These are phyloP conservation scores for Crithidia expoeki DNA, from an alignment of 208 protist species.

Conservation along the genomic window DNA sequence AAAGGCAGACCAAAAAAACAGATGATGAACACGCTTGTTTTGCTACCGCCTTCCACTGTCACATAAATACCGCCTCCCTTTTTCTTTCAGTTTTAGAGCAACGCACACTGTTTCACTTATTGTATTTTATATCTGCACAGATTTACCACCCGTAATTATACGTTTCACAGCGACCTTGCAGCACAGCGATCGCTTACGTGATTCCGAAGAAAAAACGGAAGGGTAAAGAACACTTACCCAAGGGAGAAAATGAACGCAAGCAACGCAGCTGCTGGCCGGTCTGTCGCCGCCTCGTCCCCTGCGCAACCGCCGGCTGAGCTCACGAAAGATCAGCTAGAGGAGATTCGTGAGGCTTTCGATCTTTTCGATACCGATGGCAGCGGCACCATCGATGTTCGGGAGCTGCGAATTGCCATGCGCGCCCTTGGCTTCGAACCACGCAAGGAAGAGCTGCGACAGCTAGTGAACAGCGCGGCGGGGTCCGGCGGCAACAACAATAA, in stretches of 20 bases:
- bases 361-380: constrained; percentile 97
- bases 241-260: background rate
- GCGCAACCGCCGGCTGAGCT: constrained; percentile 31
- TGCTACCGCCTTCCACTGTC: no score
- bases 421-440: constrained; percentile 95
- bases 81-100: background rate
- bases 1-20: no score
- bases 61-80: no score
- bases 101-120: background rate
- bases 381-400: constrained; percentile 92
- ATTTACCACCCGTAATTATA: no score
- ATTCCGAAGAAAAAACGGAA: no score
- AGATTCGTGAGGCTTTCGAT: constrained; percentile 97
- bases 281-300: constrained; percentile 4
- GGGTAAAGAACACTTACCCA: no score
- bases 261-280: constrained; percentile 2
- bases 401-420: constrained; percentile 94
- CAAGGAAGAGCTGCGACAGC: constrained; percentile 92
- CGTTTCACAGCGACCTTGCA: no score
- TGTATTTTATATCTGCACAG: background rate
- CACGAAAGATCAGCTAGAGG: constrained; percentile 86
- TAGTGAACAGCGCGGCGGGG: constrained; percentile 51
- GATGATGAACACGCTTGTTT: no score
- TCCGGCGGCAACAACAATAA: background rate
- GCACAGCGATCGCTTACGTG: background rate